Conservation (phyloP, 352 stramenopile species). For the Globisporangium canariense region DNA sequence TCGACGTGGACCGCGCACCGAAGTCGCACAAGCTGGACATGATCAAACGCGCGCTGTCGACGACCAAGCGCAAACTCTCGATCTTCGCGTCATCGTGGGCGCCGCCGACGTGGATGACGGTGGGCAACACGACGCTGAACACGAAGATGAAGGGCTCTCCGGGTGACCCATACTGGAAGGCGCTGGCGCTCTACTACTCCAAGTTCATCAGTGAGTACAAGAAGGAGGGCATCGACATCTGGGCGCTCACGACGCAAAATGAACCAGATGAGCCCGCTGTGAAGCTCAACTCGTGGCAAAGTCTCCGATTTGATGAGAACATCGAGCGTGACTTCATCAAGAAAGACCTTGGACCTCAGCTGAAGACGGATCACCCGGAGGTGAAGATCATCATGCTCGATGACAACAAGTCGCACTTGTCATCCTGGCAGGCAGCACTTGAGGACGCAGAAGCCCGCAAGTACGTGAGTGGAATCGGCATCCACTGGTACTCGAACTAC, state of each 20-base stretch:
- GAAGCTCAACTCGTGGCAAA: slow-evolving; percentile 54
- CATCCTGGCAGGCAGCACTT: slow-evolving; percentile 34
- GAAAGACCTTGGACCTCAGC: slow-evolving; percentile 64
- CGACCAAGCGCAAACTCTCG: slow-evolving; percentile 36
- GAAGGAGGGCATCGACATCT: slow-evolving; percentile 66
- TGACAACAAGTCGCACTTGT: slow-evolving; percentile 74
- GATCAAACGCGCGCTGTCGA: slow-evolving; percentile 53
- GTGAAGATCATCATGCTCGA: slow-evolving; percentile 85
- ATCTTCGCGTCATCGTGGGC: slow-evolving; percentile 88
- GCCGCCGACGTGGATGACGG: slow-evolving; percentile 86
- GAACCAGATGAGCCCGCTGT: slow-evolving; percentile 61
- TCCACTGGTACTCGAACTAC: slow-evolving; percentile 85
- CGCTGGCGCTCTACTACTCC: slow-evolving; percentile 83
- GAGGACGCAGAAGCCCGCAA: slow-evolving; percentile 42
- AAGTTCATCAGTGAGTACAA: slow-evolving; percentile 88
- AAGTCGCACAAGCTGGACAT: slow-evolving; percentile 69
- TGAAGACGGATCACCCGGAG: slow-evolving; percentile 62
- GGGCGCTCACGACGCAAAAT: slow-evolving; percentile 86
- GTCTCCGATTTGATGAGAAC: slow-evolving; percentile 44
- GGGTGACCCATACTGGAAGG: slow-evolving; percentile 64
- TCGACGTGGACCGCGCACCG: slow-evolving; percentile 57
- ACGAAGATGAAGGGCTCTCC: slow-evolving; percentile 52
- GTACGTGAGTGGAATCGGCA: slow-evolving; percentile 82
- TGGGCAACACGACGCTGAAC: slow-evolving; percentile 50
- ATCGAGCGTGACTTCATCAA: slow-evolving; percentile 75